Conservation (phyloP, 495 filamentous ascomycete genomes). For the Annulohypoxylon nitens region DNA sequence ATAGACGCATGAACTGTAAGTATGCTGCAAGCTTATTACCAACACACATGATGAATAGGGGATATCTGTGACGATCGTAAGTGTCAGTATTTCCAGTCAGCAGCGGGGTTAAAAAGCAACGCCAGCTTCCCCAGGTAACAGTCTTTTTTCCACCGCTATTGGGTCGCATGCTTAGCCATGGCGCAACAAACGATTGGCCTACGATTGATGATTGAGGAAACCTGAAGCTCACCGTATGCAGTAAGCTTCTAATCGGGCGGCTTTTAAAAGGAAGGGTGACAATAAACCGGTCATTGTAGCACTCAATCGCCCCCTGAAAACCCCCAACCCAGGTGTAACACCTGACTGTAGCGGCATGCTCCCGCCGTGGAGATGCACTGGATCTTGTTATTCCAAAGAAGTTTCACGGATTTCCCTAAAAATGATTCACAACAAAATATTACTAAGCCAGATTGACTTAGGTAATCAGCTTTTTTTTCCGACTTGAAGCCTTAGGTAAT, state of each 20-base stretch:
- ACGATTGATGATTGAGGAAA: constrained; percentile 11
- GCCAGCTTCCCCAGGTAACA: background rate
- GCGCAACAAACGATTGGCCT: constrained; percentile 1
- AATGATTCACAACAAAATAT: background rate
- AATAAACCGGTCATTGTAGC: background rate
- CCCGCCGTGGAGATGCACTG: background rate
- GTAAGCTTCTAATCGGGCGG: background rate
- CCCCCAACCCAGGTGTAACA: background rate
- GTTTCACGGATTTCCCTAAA: background rate
- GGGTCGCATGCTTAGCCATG: constrained; percentile 9
- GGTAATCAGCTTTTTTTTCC: background rate
- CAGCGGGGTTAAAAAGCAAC: constrained; percentile 15
- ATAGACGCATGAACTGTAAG: background rate
- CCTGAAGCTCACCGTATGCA: constrained; percentile 25
- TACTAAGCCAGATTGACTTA: background rate
- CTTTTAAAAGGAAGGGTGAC: background rate
- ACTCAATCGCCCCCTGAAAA: background rate
- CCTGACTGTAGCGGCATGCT: background rate
- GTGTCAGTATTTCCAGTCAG: constrained; percentile 17
- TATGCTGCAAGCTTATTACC: constrained; percentile 13
- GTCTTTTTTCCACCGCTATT: background rate
- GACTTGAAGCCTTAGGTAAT: background rate
- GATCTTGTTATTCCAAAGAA: background rate
- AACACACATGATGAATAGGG: constrained; percentile 19
- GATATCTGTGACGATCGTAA: constrained; percentile 14